Conservation (phyloP, 495 filamentous ascomycete species). For the Oleoguttula mirabilis region DNA sequence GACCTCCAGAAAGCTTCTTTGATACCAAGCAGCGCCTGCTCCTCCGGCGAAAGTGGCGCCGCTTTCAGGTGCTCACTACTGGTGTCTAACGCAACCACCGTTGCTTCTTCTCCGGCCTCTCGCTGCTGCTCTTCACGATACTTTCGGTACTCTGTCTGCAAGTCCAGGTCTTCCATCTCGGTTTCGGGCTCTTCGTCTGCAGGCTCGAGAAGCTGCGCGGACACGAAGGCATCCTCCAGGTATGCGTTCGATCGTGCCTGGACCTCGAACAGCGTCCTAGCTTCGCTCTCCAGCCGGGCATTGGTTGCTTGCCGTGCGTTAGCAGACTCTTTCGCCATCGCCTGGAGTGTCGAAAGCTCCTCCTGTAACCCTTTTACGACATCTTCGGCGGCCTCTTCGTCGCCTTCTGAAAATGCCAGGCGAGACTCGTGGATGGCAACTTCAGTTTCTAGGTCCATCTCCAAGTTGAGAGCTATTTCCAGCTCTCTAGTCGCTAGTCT, state of each 20-base stretch:
- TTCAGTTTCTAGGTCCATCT: not conserved
- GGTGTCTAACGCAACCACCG: not conserved
- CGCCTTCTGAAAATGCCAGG: not conserved
- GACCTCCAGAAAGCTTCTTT: slow-evolving; percentile 1
- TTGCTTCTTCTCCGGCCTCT: not conserved
- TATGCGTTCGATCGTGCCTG: not conserved
- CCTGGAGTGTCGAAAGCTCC: not conserved
- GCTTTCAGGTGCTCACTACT: not conserved
- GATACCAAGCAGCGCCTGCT: not conserved
- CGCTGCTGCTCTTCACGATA: not conserved
- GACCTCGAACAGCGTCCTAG: not conserved
- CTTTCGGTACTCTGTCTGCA: not conserved
- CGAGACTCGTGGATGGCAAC: not conserved
- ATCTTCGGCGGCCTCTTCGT: not conserved
- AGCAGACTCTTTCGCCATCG: not conserved
- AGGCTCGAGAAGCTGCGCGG: not conserved
- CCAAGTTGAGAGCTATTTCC: not conserved
- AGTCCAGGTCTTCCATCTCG: not conserved
- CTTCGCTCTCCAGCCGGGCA: not conserved
- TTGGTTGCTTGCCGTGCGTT: not conserved
- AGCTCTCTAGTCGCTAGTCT: not conserved
- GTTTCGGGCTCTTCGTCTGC: not conserved
- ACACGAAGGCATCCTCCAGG: slow-evolving; percentile 7
- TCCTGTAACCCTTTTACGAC: not conserved
- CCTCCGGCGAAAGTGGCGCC: not conserved